Percentiles rank a stretch among this genome's conserved stretches.
Evolutionary conservation across 805 yeast species (phyloP).

Genomic region (Pichia paraexigua): DNA sequence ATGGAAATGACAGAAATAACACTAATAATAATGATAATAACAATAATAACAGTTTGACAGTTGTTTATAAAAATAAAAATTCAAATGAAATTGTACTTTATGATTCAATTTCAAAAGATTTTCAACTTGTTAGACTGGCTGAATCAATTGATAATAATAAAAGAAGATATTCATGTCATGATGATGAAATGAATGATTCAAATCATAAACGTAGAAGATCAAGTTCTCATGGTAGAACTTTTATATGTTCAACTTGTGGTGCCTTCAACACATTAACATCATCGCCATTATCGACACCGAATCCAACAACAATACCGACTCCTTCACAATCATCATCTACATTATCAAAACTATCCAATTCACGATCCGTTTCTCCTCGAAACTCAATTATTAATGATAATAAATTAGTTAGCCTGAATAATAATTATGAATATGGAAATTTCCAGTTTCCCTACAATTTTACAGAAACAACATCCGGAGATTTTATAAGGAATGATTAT

Average conservation of each 20-base stretch:
- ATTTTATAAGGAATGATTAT: constrained; percentile 22
- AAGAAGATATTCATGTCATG: background rate
- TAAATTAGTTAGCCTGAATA: background rate
- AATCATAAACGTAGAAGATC: background rate
- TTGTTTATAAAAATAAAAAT: constrained; percentile 15
- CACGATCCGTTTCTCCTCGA: background rate
- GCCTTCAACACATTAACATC: constrained; percentile 6
- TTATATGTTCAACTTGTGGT: constrained; percentile 25
- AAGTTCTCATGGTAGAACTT: background rate
- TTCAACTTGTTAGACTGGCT: constrained; percentile 18
- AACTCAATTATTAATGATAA: background rate
- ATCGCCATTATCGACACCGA: background rate
- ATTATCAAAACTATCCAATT: background rate
- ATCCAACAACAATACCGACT: background rate
- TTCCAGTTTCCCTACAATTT: background rate
- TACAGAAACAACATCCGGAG: constrained; percentile 10
- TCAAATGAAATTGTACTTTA: constrained; percentile 25
- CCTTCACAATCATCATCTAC: background rate
- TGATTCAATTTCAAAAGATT: constrained; percentile 21
- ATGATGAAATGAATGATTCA: background rate
- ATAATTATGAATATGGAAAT: background rate
- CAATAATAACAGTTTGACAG: constrained; percentile 3
- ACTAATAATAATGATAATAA: no score
- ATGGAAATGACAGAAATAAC: background rate
- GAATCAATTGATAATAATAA: background rate